Base-by-base conservation (phyloP, 2,329 filamentous ascomycete species). In the Aphanocladium album region DNA sequence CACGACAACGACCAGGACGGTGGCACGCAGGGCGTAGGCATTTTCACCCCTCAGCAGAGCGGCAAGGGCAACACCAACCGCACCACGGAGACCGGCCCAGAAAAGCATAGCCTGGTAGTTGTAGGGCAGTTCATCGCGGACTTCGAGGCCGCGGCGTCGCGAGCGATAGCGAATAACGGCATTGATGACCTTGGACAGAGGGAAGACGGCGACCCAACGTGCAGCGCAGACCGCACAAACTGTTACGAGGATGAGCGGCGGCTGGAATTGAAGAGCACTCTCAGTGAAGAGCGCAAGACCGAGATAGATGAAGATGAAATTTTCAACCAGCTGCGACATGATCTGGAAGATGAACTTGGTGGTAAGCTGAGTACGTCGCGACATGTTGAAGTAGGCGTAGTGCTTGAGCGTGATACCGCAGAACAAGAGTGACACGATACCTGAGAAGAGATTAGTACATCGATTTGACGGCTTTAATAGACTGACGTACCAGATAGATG, bases 381-480 rank as follows among this genome's bases (percentile, higher is more conserved):
- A 99, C 95, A 99, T 99, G 79, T 99, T 99, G 82, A 98, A 97
- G 77, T 99, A 99, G 64, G 95, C 95, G 71, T 99, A 99, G 73
- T 99, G 95, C 76, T 99, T 99, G 64, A 99, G 80, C 12, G 95
- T 98, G 67, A 99, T 99, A 60, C 95, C 95, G 74, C 95, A 99
- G 79, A 99, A 99, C 1, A 99, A 81, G 62, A 99, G 80, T 25
- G 95, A 96, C 66, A 99, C 95, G 69, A 99, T 99, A 67, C 93
- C 91, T 95, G 67, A 23, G 9, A 51, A 11, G 3, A 11, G 7
- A 1, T 19, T 23, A n/a, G 14, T 43, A 9, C 23, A 23, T 12
- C 14, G 21, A 12, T 16, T 4, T 11, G 16, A 14, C n/a, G n/a
- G n/a, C n/a, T n/a, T n/a, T n/a, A n/a, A n/a, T n/a, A n/a, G n/a